Evolutionary conservation across 352 stramenopile species (phyloP), one percentile per base, ranked within the genome.

Genomic region (Plasmopara viticola): DNA sequence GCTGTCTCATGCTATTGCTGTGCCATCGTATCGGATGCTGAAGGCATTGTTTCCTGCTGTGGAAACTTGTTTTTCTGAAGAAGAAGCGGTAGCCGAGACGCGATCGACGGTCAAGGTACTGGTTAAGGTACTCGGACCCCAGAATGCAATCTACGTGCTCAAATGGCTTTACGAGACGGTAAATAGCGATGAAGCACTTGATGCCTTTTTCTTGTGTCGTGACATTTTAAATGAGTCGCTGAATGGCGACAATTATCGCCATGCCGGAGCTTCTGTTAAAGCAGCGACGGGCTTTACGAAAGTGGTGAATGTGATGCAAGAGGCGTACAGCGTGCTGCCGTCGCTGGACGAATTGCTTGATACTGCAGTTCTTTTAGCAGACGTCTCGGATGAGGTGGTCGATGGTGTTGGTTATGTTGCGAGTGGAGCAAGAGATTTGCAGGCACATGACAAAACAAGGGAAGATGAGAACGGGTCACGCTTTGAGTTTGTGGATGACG

Each of bases 91-190:
- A 14, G 56, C 73, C 29, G 62, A 64, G 34, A 86, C 74, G 6
- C 68, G 71, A 29, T 59, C 74, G 33, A 45, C 53, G 10, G 78
- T 88, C 5, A 71, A 71, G 31, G 51, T 83, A 48, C 50, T 90
- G 6, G 63, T 87, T 7, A 70, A 74, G 25, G 28, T 81, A 17
- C 44, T 90, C 12, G 80, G 80, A 0, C 80, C 80, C 14, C 80
- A 90, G 49, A 88, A 87, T 47, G 80, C 78, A 12, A 80, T 86
- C 43, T 84, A 86, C 53, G 15, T 88, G 41, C 58, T 90, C 28
- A 85, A 87, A 53, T 83, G 62, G 47, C 48, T 79, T 31, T 86
- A 89, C 60, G 74, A 90, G 62, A 78, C 70, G 0, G 61, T 87
- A 25, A 87, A 87, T 56, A 89, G 78, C 33, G 80, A 90, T 41